Evolutionary conservation across 768 basidiomycete genomes (phyloP).

Genomic region (Russula vinacea): DNA sequence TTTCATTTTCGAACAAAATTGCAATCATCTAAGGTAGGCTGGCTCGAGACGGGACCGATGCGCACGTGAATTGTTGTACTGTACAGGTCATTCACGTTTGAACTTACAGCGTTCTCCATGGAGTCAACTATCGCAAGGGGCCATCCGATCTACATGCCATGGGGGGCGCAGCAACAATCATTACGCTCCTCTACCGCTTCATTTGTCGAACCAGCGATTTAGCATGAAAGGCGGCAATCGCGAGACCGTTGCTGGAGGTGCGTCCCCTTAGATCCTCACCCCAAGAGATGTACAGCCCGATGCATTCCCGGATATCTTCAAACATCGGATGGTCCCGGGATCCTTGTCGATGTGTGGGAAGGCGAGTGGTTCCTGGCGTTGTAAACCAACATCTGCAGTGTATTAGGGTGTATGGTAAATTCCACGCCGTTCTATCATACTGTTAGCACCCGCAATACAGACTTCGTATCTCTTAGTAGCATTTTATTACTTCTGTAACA

Average conservation of each 20-base stretch:
- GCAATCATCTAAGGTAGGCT: too few relatives aligned
- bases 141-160: too few relatives aligned
- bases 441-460: background rate
- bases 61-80: too few relatives aligned
- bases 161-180: constrained; percentile 13
- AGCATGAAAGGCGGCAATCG: constrained; percentile 60
- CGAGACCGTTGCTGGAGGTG: constrained; percentile 51
- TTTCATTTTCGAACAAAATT: too few relatives aligned
- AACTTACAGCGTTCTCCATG: too few relatives aligned
- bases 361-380: constrained; percentile 76
- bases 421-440: constrained; percentile 18
- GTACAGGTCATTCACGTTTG: too few relatives aligned
- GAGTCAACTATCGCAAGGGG: too few relatives aligned
- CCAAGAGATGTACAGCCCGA: background rate
- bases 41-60: too few relatives aligned
- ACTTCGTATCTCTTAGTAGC: too few relatives aligned
- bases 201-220: constrained; percentile 72
- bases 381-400: constrained; percentile 62
- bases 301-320: constrained; percentile 28
- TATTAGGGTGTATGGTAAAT: constrained; percentile 35
- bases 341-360: constrained; percentile 57
- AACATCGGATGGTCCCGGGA: constrained; percentile 36
- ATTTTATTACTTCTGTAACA: too few relatives aligned
- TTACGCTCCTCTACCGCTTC: constrained; percentile 71
- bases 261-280: too few relatives aligned